phyloP scores from a whole-genome alignment of 139 green algal species.

The Tetradesmus lagerheimii region DNA sequence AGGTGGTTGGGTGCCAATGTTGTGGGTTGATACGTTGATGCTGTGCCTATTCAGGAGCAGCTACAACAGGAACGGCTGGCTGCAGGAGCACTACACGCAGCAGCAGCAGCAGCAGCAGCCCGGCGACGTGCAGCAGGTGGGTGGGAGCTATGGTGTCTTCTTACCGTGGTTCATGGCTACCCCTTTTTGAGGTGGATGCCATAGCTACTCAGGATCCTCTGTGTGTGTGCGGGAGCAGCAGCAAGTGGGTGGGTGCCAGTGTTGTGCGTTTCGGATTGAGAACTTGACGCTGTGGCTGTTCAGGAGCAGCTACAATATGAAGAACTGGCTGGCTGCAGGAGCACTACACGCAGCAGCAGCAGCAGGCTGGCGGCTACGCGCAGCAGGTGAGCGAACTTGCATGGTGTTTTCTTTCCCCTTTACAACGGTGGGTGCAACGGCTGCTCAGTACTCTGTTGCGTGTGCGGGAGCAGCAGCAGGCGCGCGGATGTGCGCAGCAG shows the following conservation, averaged over 20 bases:
- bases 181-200: no score
- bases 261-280: no score
- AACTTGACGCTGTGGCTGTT: constrained; percentile 48
- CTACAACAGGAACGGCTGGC: neutral
- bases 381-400: no score
- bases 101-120: neutral
- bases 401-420: no score
- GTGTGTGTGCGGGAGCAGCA: no score
- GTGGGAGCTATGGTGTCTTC: no score
- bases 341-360: neutral
- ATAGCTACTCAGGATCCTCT: no score
- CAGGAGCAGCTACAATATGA: constrained; percentile 51
- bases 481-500: neutral
- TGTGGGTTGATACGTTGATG: neutral
- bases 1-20: neutral
- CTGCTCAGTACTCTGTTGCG: no score
- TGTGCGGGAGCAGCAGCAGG: neutral
- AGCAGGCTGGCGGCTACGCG: no score
- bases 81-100: neutral
- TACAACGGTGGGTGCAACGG: no score
- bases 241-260: no score
- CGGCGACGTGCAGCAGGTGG: neutral
- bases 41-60: neutral
- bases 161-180: no score
- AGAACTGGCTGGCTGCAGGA: constrained; percentile 40